A percentile compares a stretch with the other conserved stretches of the same genome.
Conservation (phyloP, 2,329 filamentous ascomycete species). For the Seiridium unicorne region DNA sequence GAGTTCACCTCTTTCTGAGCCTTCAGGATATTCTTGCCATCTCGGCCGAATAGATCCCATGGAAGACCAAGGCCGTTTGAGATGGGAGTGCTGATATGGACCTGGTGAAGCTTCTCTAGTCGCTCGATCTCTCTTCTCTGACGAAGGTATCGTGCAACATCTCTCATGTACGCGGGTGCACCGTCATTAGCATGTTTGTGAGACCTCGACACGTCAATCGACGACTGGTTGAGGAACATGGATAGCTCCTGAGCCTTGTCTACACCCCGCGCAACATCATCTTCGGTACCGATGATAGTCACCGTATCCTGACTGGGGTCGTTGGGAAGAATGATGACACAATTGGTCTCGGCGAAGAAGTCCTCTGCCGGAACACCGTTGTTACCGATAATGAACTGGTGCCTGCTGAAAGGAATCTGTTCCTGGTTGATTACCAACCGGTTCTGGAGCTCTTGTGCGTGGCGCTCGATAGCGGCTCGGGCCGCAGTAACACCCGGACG, state of each 20-base stretch:
- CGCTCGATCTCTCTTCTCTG: slow-evolving; percentile 79
- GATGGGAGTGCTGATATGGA: slow-evolving; percentile 82
- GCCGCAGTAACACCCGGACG: slow-evolving; percentile 77
- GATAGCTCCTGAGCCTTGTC: slow-evolving; percentile 88
- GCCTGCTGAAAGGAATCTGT: slow-evolving; percentile 79
- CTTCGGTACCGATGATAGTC: slow-evolving; percentile 77
- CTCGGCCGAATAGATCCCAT: slow-evolving; percentile 86
- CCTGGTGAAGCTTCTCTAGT: slow-evolving; percentile 75
- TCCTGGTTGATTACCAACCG: slow-evolving; percentile 77
- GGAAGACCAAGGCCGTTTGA: slow-evolving; percentile 67
- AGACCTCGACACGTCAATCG: slow-evolving; percentile 78
- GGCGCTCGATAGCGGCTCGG: slow-evolving; percentile 76
- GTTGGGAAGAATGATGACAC: slow-evolving; percentile 77
- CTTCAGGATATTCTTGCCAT: slow-evolving; percentile 78
- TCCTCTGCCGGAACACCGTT: slow-evolving; percentile 77
- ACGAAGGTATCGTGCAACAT: slow-evolving; percentile 84
- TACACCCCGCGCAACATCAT: slow-evolving; percentile 70
- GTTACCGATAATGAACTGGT: slow-evolving; percentile 93
- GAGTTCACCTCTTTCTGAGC: slow-evolving; percentile 73
- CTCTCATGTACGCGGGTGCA: slow-evolving; percentile 75
- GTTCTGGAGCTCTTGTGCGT: slow-evolving; percentile 71
- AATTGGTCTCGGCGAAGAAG: slow-evolving; percentile 89
- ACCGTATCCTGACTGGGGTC: slow-evolving; percentile 79
- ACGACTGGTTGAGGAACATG: slow-evolving; percentile 80
- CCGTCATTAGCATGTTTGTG: slow-evolving; percentile 73